Evolutionary conservation across 805 yeast genomes (phyloP).

Genomic region (Starmerella geochares): DNA sequence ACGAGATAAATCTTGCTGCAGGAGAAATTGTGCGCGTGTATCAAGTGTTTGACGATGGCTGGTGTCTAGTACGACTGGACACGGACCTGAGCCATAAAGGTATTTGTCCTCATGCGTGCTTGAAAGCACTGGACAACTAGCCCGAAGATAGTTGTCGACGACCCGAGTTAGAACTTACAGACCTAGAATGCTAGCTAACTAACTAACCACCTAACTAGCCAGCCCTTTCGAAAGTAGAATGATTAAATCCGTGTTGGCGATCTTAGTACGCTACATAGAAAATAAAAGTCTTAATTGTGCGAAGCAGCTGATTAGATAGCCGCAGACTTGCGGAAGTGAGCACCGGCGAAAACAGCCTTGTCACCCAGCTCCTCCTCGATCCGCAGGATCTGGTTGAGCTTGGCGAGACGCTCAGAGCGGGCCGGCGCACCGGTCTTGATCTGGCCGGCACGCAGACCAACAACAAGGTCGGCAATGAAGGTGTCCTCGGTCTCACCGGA

Average conservation of each 20-base stretch:
- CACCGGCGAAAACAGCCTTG: conserved; percentile 94
- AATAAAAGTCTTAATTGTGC: background rate
- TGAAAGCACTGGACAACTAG: background rate
- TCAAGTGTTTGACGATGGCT: conserved; percentile 80
- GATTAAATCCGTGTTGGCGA: no score
- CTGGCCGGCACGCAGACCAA: conserved; percentile 97
- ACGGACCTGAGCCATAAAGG: conserved; percentile 12
- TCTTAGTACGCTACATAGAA: no score
- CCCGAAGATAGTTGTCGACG: no score
- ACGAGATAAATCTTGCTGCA: conserved; percentile 59
- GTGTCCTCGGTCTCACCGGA: conserved; percentile 99
- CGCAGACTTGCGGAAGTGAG: conserved; percentile 58
- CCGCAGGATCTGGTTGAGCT: conserved; percentile 95
- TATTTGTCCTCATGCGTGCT: conserved; percentile 22
- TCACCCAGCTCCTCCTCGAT: conserved; percentile 97
- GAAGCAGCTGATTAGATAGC: conserved; percentile 27
- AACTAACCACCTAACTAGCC: no score
- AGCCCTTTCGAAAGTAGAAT: no score
- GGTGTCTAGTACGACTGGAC: conserved; percentile 61
- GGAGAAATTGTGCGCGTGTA: conserved; percentile 64
- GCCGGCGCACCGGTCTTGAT: conserved; percentile 99
- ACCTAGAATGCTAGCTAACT: no score
- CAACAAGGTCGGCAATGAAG: conserved; percentile 93
- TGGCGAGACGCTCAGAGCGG: conserved; percentile 99
- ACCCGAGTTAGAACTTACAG: no score